These are phyloP conservation scores for Sherardia arvensis DNA, from an alignment of 257 asterid species.

Conservation along the genomic window DNA sequence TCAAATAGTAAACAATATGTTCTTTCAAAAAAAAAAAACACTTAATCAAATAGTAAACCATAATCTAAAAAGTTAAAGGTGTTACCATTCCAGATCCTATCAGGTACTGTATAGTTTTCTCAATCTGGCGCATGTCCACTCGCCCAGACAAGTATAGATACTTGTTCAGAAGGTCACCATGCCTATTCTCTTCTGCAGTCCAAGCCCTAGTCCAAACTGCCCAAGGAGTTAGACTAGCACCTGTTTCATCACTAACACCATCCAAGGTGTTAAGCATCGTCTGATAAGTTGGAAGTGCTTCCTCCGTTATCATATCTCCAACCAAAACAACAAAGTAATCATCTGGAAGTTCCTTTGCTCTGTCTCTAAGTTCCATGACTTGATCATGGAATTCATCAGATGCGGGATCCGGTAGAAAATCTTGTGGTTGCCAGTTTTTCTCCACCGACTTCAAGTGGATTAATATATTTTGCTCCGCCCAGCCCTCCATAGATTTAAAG, in stretches of 20 bases:
- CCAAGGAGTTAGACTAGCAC: conserved; percentile 81
- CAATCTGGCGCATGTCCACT: conserved; percentile 72
- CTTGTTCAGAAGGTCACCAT: conserved; percentile 77
- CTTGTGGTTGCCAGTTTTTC: conserved; percentile 89
- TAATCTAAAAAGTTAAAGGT: background rate
- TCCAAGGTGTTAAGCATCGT: conserved; percentile 79
- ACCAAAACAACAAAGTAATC: conserved; percentile 68
- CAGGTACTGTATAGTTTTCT: conserved; percentile 75
- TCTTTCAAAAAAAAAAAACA: no score
- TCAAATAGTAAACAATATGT: no score
- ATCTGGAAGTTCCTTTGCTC: conserved; percentile 70
- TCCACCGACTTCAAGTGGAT: conserved; percentile 73
- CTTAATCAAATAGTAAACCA: background rate
- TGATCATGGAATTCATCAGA: conserved; percentile 71
- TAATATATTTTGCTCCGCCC: conserved; percentile 62
- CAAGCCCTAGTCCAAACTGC: conserved; percentile 85
- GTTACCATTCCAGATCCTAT: conserved; percentile 89
- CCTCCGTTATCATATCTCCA: conserved; percentile 88
- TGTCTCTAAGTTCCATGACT: conserved; percentile 54
- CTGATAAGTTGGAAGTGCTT: conserved; percentile 86
- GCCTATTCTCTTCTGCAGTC: conserved; percentile 89
- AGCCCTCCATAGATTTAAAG: conserved; percentile 50
- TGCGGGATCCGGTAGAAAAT: conserved; percentile 72
- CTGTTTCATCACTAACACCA: conserved; percentile 81
- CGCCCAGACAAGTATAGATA: conserved; percentile 72